Percentiles rank a stretch among this genome's conserved stretches.
These are phyloP conservation scores for Zychaea mexicana DNA, from an alignment of 371 early-diverging fungal species.

Conservation along the genomic window DNA sequence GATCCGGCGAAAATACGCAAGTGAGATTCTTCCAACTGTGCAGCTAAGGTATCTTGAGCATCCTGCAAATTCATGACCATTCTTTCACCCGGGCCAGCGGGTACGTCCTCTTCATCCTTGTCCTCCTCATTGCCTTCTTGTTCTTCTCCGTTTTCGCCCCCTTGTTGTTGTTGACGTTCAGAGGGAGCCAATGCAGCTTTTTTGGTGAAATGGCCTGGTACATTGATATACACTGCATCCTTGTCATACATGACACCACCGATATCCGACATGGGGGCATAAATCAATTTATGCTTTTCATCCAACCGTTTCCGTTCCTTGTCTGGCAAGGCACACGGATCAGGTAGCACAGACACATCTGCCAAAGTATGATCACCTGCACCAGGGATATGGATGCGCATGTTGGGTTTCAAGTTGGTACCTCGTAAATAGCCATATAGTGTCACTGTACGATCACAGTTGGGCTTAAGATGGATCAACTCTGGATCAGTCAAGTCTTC, in stretches of 20 bases:
- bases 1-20: conserved; percentile 84
- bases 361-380: conserved; percentile 87
- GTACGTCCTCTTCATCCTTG: conserved; percentile 35
- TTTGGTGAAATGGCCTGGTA: conserved; percentile 84
- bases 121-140: conserved; percentile 35
- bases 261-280: conserved; percentile 98
- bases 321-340: conserved; percentile 95
- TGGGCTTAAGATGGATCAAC: conserved; percentile 74
- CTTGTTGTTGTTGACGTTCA: conserved; percentile 29
- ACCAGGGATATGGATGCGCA: conserved; percentile 94
- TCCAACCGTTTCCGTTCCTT: conserved; percentile 86
- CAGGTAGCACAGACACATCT: conserved; percentile 77
- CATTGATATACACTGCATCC: conserved; percentile 97
- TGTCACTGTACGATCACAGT: conserved; percentile 90
- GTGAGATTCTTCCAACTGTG: conserved; percentile 76
- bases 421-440: conserved; percentile 96
- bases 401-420: conserved; percentile 82
- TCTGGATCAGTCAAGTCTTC: conserved; percentile 97
- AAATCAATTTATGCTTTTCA: conserved; percentile 93
- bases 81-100: conserved; percentile 79
- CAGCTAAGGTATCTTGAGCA: conserved; percentile 73
- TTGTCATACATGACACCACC: conserved; percentile 98
- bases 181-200: conserved; percentile 53
- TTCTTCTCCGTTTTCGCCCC: conserved; percentile 39
- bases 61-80: conserved; percentile 94